Conservation (phyloP, 345 rosid genomes). For the Syzygium grande region DNA sequence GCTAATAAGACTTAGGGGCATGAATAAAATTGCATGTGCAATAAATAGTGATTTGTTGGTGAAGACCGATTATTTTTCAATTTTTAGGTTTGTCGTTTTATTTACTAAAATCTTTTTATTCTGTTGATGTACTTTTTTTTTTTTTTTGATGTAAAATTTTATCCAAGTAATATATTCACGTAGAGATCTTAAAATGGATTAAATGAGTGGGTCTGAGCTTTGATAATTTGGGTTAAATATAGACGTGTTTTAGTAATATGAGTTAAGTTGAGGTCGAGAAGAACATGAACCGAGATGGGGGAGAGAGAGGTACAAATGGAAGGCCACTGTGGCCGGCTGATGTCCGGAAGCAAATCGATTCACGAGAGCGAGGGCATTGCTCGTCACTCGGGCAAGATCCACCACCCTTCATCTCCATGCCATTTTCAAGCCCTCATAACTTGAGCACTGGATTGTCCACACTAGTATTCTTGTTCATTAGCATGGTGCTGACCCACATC, state of each 20-base stretch:
- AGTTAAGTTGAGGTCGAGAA: not conserved
- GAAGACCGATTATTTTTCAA: not conserved
- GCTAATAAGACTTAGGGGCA: no score
- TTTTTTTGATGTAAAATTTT: not conserved
- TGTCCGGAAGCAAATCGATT: not conserved
- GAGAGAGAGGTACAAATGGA: not conserved
- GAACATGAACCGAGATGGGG: not conserved
- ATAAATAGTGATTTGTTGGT: not conserved
- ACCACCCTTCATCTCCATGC: not conserved
- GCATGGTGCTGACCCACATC: not conserved
- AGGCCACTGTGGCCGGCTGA: not conserved
- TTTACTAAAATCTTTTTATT: not conserved
- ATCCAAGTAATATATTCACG: not conserved
- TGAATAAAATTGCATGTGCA: no score
- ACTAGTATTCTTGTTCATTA: not conserved
- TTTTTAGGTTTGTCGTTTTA: not conserved
- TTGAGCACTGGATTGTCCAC: not conserved
- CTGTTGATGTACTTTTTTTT: not conserved
- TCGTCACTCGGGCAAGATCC: not conserved
- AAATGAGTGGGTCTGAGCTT: not conserved
- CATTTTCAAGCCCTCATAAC: not conserved
- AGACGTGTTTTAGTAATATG: no score
- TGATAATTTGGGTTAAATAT: not conserved
- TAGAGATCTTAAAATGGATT: not conserved
- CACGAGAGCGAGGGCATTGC: not conserved